Evolutionary conservation across 2,329 filamentous ascomycete genomes (phyloP).

Genomic region (Raffaelea albimanens): DNA sequence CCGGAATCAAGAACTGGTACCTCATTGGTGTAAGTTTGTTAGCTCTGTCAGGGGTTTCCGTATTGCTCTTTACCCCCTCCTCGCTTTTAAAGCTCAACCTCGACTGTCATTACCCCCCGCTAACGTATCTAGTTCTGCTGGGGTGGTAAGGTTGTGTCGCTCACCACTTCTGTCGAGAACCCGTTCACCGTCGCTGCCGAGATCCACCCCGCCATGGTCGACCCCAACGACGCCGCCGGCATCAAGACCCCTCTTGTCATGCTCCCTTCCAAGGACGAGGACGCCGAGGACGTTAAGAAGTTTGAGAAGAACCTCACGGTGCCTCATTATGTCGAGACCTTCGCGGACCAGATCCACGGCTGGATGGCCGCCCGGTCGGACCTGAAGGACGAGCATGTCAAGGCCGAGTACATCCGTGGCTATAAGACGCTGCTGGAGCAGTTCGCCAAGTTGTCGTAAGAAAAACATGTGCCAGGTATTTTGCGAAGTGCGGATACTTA

Average conservation of each 20-base stretch:
- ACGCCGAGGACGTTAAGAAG: conserved; percentile 42
- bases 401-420: conserved; percentile 52
- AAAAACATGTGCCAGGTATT: too few species aligned
- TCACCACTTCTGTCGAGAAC: conserved; percentile 36
- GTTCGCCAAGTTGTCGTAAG: conserved; percentile 32
- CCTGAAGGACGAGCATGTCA: conserved; percentile 45
- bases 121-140: conserved; percentile 45
- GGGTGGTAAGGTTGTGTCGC: conserved; percentile 58
- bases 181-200: conserved; percentile 45
- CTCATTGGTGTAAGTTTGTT: conserved; percentile 46
- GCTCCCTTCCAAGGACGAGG: conserved; percentile 59
- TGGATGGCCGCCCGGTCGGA: conserved; percentile 64
- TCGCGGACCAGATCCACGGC: conserved; percentile 58
- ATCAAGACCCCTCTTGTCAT: conserved; percentile 53
- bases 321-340: conserved; percentile 55
- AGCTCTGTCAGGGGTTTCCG: too few species aligned
- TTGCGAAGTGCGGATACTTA: too few species aligned
- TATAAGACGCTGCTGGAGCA: conserved; percentile 51
- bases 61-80: too few species aligned
- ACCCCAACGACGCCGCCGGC: conserved; percentile 47
- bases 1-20: conserved; percentile 49
- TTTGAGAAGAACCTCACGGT: conserved; percentile 44
- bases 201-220: conserved; percentile 55
- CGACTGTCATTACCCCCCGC: too few species aligned
- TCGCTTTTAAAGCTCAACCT: too few species aligned